These are phyloP conservation scores for Cytidiella melzeri DNA, from an alignment of 768 basidiomycete genomes.

Conservation along the genomic window DNA sequence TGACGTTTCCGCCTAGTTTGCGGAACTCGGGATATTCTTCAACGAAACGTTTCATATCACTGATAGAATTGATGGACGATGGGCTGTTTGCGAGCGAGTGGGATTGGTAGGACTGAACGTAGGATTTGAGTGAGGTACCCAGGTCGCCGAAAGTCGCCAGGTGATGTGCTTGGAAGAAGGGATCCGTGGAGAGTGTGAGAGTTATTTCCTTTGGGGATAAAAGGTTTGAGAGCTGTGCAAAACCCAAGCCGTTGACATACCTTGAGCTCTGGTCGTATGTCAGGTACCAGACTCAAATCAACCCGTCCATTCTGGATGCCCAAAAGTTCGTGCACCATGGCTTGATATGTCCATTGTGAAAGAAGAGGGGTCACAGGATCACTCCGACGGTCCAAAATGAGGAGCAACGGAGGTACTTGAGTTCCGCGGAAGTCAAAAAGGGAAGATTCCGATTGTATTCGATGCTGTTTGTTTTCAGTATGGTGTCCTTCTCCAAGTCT, in stretches of 20 bases:
- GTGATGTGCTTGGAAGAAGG: constrained; percentile 89
- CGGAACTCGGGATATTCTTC: constrained; percentile 98
- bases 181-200: constrained; percentile 82
- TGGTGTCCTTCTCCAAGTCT: neutral
- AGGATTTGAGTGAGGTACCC: constrained; percentile 83
- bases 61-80: constrained; percentile 84
- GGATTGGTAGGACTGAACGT: constrained; percentile 90
- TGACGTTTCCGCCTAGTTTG: constrained; percentile 95
- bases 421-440: constrained; percentile 91
- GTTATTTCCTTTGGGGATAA: constrained; percentile 78
- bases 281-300: constrained; percentile 75
- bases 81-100: constrained; percentile 72
- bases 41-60: constrained; percentile 95
- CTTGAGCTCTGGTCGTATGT: constrained; percentile 78
- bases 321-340: constrained; percentile 96
- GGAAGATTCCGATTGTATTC: constrained; percentile 71
- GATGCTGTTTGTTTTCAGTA: constrained; percentile 44
- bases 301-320: constrained; percentile 94
- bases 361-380: constrained; percentile 95
- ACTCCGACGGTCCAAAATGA: constrained; percentile 92
- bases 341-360: constrained; percentile 99
- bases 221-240: constrained; percentile 5
- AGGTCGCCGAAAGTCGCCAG: constrained; percentile 95
- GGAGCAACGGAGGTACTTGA: constrained; percentile 80
- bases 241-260: constrained; percentile 31